Evolutionary conservation across 2,329 filamentous ascomycete species (phyloP).

Genomic region (Aureobasidium subglaciale): DNA sequence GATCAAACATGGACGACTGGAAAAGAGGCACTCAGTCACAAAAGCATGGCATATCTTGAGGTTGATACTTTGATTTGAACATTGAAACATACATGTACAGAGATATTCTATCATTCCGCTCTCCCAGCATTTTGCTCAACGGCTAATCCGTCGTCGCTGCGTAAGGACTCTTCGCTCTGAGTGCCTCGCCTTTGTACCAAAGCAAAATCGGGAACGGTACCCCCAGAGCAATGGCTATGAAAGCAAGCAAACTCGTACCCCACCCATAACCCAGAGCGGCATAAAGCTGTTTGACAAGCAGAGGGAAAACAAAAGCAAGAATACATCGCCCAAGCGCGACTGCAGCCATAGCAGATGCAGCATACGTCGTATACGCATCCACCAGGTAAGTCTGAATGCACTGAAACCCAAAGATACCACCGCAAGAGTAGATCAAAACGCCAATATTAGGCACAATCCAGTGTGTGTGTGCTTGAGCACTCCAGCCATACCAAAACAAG

Average conservation of each 20-base stretch:
- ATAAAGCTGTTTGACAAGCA: constrained; percentile 51
- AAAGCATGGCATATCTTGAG: no score
- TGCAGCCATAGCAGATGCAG: background rate
- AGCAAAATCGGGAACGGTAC: constrained; percentile 28
- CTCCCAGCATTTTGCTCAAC: no score
- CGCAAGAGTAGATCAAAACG: constrained; percentile 17
- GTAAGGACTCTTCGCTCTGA: no score
- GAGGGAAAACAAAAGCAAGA: constrained; percentile 41
- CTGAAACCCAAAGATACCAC: constrained; percentile 15
- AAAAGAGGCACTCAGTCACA: no score
- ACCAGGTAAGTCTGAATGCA: constrained; percentile 34
- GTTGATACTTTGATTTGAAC: no score
- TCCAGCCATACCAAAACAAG: constrained; percentile 41
- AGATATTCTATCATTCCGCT: no score
- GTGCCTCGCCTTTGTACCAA: constrained; percentile 34
- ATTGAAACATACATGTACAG: no score
- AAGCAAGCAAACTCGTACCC: constrained; percentile 48
- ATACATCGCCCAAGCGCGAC: background rate
- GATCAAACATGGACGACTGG: no score
- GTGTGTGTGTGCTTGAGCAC: constrained; percentile 30
- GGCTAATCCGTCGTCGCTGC: no score
- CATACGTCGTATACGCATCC: constrained; percentile 25
- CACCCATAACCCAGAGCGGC: constrained; percentile 39
- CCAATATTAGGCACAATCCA: constrained; percentile 31
- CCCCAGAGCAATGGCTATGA: background rate